Percentiles rank a stretch among this genome's conserved stretches.
phyloP scores from a whole-genome alignment of 2,329 filamentous ascomycete genomes.

The Fusarium incarnatum region DNA sequence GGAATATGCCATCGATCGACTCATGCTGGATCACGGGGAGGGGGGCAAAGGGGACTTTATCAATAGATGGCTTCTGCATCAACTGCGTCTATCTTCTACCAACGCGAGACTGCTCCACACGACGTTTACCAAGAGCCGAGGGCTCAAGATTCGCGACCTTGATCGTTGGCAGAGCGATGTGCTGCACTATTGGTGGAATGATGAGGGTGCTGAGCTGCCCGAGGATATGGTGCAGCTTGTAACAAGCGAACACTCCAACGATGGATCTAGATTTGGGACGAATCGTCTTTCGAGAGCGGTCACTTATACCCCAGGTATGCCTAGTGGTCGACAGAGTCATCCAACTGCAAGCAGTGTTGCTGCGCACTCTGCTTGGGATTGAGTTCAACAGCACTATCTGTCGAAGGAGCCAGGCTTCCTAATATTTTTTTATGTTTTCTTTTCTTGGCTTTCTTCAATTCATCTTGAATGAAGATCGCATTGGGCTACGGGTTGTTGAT shows the following conservation, averaged over 20 bases:
- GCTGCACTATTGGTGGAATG: constrained; percentile 54
- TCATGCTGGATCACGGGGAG: constrained; percentile 53
- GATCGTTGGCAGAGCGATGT: constrained; percentile 55
- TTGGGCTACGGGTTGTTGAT: background rate
- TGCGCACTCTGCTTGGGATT: constrained; percentile 23
- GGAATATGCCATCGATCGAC: constrained; percentile 60
- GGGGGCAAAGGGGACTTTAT: constrained; percentile 60
- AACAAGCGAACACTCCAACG: constrained; percentile 43
- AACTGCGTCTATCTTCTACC: constrained; percentile 60
- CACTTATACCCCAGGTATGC: constrained; percentile 41
- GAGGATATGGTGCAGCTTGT: constrained; percentile 22
- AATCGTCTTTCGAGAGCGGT: constrained; percentile 45
- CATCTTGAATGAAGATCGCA: constrained; percentile 1
- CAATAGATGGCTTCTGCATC: constrained; percentile 64
- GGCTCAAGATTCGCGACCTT: constrained; percentile 50
- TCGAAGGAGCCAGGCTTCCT: background rate
- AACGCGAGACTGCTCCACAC: constrained; percentile 58
- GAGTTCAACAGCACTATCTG: background rate
- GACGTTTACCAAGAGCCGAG: constrained; percentile 46
- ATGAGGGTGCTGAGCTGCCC: constrained; percentile 38
- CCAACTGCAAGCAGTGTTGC: constrained; percentile 18
- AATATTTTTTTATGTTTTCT: background rate
- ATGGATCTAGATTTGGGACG: constrained; percentile 45
- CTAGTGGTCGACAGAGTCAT: constrained; percentile 12
- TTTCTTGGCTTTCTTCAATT: background rate